Conservation (phyloP, 441 rosid species). For the Adansonia madagascariensis region DNA sequence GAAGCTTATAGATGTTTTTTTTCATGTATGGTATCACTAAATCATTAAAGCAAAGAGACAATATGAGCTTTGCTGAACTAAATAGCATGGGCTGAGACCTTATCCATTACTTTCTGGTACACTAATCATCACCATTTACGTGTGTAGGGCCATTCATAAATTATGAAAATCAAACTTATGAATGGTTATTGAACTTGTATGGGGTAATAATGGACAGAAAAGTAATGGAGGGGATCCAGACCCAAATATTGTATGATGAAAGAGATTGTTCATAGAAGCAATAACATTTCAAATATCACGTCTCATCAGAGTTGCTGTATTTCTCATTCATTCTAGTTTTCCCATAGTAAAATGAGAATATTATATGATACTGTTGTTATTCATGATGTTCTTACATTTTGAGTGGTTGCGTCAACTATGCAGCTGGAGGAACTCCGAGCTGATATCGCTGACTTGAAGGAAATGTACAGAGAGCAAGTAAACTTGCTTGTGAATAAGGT, state of each 20-base stretch:
- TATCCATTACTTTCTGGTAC: too few species aligned
- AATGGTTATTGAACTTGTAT: too few species aligned
- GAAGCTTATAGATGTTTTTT: not conserved
- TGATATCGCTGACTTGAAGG: conserved; percentile 94
- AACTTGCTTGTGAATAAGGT: conserved; percentile 75
- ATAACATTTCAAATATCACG: not conserved
- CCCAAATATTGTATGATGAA: not conserved
- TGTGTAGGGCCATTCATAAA: too few species aligned
- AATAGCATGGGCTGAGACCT: not conserved
- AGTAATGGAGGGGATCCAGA: too few species aligned
- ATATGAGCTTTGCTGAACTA: not conserved
- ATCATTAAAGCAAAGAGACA: not conserved
- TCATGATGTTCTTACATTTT: conserved; percentile 24
- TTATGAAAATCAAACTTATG: too few species aligned
- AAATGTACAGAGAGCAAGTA: conserved; percentile 99
- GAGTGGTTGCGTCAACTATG: conserved; percentile 28
- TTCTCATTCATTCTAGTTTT: not conserved
- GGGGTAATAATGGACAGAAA: too few species aligned
- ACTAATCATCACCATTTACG: too few species aligned
- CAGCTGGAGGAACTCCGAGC: conserved; percentile 98
- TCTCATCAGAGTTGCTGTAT: not conserved
- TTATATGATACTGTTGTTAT: not conserved
- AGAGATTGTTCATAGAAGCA: not conserved
- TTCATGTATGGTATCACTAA: not conserved
- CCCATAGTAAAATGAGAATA: not conserved